phyloP scores from a whole-genome alignment of 345 rosid genomes.

The Moringa oleifera region DNA sequence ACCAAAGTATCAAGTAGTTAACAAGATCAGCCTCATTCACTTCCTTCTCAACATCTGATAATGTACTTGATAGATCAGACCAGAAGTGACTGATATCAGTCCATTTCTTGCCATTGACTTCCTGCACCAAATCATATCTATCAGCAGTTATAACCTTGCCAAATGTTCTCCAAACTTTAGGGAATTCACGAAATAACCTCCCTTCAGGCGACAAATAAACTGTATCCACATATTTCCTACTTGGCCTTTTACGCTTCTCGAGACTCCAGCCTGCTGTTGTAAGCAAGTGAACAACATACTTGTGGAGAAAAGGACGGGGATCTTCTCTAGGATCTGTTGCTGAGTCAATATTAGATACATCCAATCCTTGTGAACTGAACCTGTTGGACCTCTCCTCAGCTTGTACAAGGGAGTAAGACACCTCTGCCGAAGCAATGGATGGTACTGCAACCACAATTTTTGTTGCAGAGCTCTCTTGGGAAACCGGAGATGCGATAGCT shows the following conservation, averaged over 20 bases:
- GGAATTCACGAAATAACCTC: slow-evolving; percentile 60
- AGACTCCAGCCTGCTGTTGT: slow-evolving; percentile 58
- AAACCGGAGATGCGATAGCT: slow-evolving; percentile 62
- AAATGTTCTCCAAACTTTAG: slow-evolving; percentile 68
- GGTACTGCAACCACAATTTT: slow-evolving; percentile 37
- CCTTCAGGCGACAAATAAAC: slow-evolving; percentile 67
- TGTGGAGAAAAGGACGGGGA: slow-evolving; percentile 69
- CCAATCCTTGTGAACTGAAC: slow-evolving; percentile 25
- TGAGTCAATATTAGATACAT: slow-evolving; percentile 25
- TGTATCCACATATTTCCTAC: slow-evolving; percentile 48
- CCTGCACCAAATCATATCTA: slow-evolving; percentile 31
- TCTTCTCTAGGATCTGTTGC: slow-evolving; percentile 48
- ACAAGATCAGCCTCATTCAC: slow-evolving; percentile 32
- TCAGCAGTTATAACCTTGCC: slow-evolving; percentile 47
- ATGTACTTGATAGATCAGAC: slow-evolving; percentile 51
- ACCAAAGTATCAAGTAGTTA: slow-evolving; percentile 47
- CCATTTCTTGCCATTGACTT: slow-evolving; percentile 54
- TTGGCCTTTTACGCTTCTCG: slow-evolving; percentile 48
- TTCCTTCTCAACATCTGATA: slow-evolving; percentile 53
- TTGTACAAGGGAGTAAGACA: slow-evolving; percentile 26
- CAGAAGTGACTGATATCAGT: slow-evolving; percentile 56
- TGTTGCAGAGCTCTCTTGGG: slow-evolving; percentile 68
- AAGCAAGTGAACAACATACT: slow-evolving; percentile 44
- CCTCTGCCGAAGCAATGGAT: slow-evolving; percentile 27
- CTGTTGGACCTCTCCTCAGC: slow-evolving; percentile 26